Evolutionary conservation across 2,329 filamentous ascomycete species (phyloP).

Genomic region (Scleromitrula shiraiana): DNA sequence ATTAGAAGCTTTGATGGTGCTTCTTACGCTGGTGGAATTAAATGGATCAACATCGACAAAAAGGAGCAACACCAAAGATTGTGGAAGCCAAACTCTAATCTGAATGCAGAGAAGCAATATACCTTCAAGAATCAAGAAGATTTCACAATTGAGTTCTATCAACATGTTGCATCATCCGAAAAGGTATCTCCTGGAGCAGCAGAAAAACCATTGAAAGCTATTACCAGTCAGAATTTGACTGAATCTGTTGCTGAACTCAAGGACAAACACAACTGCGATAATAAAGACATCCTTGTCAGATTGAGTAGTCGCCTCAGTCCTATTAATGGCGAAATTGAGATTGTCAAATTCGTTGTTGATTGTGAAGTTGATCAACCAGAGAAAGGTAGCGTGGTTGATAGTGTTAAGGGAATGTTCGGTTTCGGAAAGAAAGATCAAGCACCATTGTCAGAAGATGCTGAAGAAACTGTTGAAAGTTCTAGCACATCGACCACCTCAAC

Average conservation of each 20-base stretch:
- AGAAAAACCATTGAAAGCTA: constrained; percentile 54
- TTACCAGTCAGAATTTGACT: constrained; percentile 81
- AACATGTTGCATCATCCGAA: constrained; percentile 49
- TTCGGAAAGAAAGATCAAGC: constrained; percentile 85
- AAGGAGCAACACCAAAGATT: constrained; percentile 73
- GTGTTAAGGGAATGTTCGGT: constrained; percentile 92
- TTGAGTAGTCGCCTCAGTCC: constrained; percentile 65
- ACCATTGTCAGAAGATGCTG: constrained; percentile 54
- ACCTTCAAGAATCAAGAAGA: constrained; percentile 77
- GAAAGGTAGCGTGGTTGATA: constrained; percentile 79
- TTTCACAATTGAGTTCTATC: constrained; percentile 72
- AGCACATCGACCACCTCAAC: constrained; percentile 35
- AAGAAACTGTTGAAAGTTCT: constrained; percentile 39
- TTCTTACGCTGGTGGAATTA: constrained; percentile 65
- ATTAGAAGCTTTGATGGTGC: constrained; percentile 76
- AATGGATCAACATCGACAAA: constrained; percentile 60
- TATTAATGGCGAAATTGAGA: constrained; percentile 71
- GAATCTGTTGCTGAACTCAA: constrained; percentile 70
- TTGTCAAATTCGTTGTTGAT: constrained; percentile 68
- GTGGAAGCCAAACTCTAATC: constrained; percentile 68
- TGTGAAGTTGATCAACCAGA: constrained; percentile 70
- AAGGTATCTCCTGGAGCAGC: constrained; percentile 35
- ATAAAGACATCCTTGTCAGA: constrained; percentile 71
- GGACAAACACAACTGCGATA: constrained; percentile 63
- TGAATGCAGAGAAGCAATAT: constrained; percentile 75